A percentile compares a stretch with the other conserved stretches of the same genome.
Conservation (phyloP, 2,329 filamentous ascomycete species). For the Drechslera avenae region DNA sequence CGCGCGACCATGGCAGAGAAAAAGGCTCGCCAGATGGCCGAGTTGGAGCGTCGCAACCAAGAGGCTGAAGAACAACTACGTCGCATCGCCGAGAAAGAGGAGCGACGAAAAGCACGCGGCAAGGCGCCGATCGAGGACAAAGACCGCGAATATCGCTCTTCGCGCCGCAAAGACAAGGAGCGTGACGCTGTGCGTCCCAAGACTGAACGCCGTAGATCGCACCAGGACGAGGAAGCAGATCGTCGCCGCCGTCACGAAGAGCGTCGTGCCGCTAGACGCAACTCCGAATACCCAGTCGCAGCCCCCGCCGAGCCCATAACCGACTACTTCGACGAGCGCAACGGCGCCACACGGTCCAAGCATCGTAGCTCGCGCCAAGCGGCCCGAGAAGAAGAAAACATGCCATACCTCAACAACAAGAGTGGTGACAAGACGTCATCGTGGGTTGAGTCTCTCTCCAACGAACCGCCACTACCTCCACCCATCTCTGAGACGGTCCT, state of each 20-base stretch:
- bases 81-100: conserved; percentile 48
- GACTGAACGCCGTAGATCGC: conserved; percentile 43
- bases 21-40: conserved; percentile 46
- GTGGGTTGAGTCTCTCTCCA: conserved; percentile 55
- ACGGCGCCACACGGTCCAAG: conserved; percentile 34
- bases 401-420: conserved; percentile 43
- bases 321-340: conserved; percentile 54
- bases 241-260: conserved; percentile 52
- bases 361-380: conserved; percentile 36
- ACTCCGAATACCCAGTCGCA: conserved; percentile 39
- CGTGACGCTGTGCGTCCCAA: conserved; percentile 38
- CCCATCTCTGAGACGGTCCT: conserved; percentile 55
- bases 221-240: conserved; percentile 46
- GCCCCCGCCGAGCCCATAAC: conserved; percentile 46
- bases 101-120: conserved; percentile 38
- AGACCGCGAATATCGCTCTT: conserved; percentile 44
- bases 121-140: conserved; percentile 40
- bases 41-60: conserved; percentile 47
- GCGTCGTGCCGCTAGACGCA: conserved; percentile 47
- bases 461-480: conserved; percentile 54
- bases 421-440: conserved; percentile 56
- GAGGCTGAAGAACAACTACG: conserved; percentile 47
- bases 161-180: conserved; percentile 44
- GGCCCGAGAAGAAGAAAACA: conserved; percentile 38
- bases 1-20: conserved; percentile 41